Percentiles rank a stretch among this genome's conserved stretches.
Evolutionary conservation across 2,329 filamentous ascomycete species (phyloP).

Genomic region (Akanthomyces uredinophilus): DNA sequence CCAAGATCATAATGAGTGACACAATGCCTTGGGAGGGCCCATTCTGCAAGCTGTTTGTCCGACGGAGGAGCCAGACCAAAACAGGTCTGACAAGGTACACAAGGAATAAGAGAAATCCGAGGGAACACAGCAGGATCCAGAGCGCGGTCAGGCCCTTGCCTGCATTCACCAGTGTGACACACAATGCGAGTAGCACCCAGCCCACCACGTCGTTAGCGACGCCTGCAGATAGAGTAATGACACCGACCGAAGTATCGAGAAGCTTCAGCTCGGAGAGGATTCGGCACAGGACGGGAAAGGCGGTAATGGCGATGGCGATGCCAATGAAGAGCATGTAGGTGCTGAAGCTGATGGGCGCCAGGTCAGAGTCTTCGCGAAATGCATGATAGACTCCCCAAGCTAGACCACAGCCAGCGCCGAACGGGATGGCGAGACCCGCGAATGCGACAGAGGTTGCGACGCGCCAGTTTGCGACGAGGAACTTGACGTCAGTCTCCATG

Average conservation of each 20-base stretch:
- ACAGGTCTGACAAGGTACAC: constrained; percentile 65
- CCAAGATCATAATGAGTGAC: constrained; percentile 73
- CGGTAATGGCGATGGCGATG: constrained; percentile 89
- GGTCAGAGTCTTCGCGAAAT: constrained; percentile 48
- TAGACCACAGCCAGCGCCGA: constrained; percentile 74
- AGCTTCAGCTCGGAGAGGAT: constrained; percentile 90
- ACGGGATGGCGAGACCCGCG: constrained; percentile 75
- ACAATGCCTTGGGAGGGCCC: constrained; percentile 84
- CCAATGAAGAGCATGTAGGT: constrained; percentile 72
- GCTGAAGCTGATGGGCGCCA: constrained; percentile 42
- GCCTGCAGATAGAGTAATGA: constrained; percentile 84
- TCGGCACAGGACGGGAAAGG: constrained; percentile 85
- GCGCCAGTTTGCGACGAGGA: constrained; percentile 74
- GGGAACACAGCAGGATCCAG: constrained; percentile 71
- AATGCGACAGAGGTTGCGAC: constrained; percentile 72
- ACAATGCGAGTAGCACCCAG: constrained; percentile 89
- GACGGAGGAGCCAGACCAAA: constrained; percentile 69
- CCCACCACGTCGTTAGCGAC: constrained; percentile 78
- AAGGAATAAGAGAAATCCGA: constrained; percentile 73
- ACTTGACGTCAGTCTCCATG: constrained; percentile 76
- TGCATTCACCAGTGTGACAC: constrained; percentile 88
- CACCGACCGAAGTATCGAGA: constrained; percentile 73
- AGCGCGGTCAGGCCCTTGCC: constrained; percentile 75
- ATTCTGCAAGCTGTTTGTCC: constrained; percentile 74
- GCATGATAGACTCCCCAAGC: constrained; percentile 75